Base-by-base conservation (phyloP, 257 asterid genomes). In the Apocynum venetum region DNA sequence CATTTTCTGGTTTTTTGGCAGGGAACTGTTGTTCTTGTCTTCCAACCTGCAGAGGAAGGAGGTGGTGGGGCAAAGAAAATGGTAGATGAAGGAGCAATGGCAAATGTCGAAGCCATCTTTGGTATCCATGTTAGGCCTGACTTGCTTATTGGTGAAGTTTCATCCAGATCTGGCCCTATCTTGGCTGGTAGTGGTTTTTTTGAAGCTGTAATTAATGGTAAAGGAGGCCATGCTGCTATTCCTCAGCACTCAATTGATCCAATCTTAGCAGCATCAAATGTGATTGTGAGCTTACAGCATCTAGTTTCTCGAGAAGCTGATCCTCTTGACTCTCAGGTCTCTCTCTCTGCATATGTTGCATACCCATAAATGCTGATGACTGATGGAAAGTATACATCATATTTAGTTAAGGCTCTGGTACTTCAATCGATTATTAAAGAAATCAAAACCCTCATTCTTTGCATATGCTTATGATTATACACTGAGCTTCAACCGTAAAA, bases 31-130 rank as follows among this genome's bases (percentile, higher is more conserved):
- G 90, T 89, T 77, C 91, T 95, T 14, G 90, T 95, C 76, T 95
- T 93, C 86, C 99, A 95, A 86, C 99, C 99, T 8, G 99, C 97
- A 35, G 99, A 95, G 85, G 99, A 95, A 88, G 98, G 99, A 75
- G 91, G 93, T 68, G 98, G 97, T 49, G 99, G 98, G 77, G 97
- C 97, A 5, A 93, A 89, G 87, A 91, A 79, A 84, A 91, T 95
- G 94, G 43, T 95, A 72, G 97, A 91, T 78, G 93, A 83, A 41
- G 97, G 98, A 74, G 90, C 87, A 41, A 84, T 95, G 41, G 92
- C 90, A 73, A 90, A 91, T 55, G 93, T 93, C 5, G 86, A 88
- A 75, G 97, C 98, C 77, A 91, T 95, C 77, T 93, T 95, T 57
- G 97, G 93, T 69, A 81, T 91, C 80, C 99, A 91, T 79, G 82